Evolutionary conservation across 2,329 filamentous ascomycete species (phyloP).

Genomic region (Penicillium sp.): DNA sequence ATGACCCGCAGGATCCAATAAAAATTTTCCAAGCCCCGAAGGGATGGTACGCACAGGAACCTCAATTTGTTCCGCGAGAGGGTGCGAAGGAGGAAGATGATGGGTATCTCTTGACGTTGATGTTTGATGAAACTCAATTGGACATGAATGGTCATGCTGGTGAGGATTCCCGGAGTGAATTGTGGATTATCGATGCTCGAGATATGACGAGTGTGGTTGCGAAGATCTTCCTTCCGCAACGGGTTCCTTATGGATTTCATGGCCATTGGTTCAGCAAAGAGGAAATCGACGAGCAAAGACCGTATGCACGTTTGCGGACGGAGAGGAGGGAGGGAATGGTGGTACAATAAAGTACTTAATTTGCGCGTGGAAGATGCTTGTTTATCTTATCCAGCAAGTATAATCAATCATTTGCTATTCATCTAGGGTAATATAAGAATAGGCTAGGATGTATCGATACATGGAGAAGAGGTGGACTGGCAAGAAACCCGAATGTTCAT

Average conservation of each 20-base stretch:
- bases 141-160: constrained; percentile 53
- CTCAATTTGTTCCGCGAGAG: neutral
- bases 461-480: neutral
- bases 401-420: neutral
- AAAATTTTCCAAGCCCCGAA: neutral
- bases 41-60: constrained; percentile 5
- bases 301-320: neutral
- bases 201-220: constrained; percentile 60
- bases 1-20: neutral
- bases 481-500: constrained; percentile 3
- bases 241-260: constrained; percentile 61
- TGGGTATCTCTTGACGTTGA: constrained; percentile 69
- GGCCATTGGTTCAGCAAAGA: neutral
- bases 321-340: neutral
- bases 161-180: constrained; percentile 57
- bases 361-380: neutral
- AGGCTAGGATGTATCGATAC: neutral
- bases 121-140: constrained; percentile 67
- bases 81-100: constrained; percentile 60
- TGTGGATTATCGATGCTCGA: constrained; percentile 55
- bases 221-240: constrained; percentile 62
- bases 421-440: neutral
- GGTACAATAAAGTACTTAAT: neutral
- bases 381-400: neutral
- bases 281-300: neutral